Percentiles rank a stretch among this genome's conserved stretches.
These are phyloP conservation scores for Tuber indicum DNA, from an alignment of 495 filamentous ascomycete genomes.

Conservation along the genomic window DNA sequence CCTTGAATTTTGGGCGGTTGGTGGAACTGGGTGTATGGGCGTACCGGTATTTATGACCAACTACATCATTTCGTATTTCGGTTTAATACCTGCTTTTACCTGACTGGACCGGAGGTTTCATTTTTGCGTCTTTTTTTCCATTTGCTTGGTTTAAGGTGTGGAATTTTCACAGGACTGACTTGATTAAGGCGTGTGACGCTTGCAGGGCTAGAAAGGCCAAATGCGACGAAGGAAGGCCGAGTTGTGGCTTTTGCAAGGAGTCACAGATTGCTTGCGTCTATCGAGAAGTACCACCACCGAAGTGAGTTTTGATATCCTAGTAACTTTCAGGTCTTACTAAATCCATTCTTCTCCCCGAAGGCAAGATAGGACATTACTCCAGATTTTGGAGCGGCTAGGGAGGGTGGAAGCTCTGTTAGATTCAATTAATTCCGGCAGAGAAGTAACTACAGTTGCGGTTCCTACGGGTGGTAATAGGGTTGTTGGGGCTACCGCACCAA, in stretches of 20 bases:
- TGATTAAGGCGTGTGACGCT: conserved; percentile 53
- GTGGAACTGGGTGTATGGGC: conserved; percentile 8
- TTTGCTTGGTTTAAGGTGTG: background rate
- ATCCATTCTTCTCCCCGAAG: conserved; percentile 21
- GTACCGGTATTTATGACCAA: background rate
- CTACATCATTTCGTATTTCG: background rate
- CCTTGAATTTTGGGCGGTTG: background rate
- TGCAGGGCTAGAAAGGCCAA: conserved; percentile 59
- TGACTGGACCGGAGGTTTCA: background rate
- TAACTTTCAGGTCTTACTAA: conserved; percentile 13
- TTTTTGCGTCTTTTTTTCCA: background rate
- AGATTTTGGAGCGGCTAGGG: conserved; percentile 40
- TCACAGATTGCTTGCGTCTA: conserved; percentile 53
- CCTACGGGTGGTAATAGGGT: background rate
- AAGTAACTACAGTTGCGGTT: background rate
- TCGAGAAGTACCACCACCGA: conserved; percentile 56
- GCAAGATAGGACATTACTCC: conserved; percentile 41
- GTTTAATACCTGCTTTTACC: background rate
- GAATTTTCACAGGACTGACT: background rate
- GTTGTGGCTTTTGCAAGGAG: conserved; percentile 56
- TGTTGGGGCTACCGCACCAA: conserved; percentile 10
- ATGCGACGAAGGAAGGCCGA: conserved; percentile 56
- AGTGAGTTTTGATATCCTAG: conserved; percentile 44
- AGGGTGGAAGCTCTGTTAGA: conserved; percentile 39
- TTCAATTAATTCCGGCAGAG: conserved; percentile 28